These are phyloP conservation scores for Cyberlindnera americana DNA, from an alignment of 805 yeast species.

Conservation along the genomic window DNA sequence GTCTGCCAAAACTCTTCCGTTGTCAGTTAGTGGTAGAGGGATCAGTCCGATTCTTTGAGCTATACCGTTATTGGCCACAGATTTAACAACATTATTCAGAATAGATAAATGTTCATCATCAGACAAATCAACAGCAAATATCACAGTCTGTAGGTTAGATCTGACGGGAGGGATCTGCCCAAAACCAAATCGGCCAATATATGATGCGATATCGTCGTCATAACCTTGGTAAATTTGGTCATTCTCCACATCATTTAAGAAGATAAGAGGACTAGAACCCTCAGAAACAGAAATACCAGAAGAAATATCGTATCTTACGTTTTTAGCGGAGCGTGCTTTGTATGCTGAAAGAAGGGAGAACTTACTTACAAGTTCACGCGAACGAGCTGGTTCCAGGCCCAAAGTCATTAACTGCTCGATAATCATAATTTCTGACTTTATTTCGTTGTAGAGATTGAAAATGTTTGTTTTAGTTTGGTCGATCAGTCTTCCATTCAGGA, in stretches of 20 bases:
- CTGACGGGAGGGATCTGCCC: slow-evolving; percentile 67
- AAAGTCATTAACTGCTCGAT: slow-evolving; percentile 29
- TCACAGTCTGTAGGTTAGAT: slow-evolving; percentile 72
- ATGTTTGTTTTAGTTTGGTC: slow-evolving; percentile 42
- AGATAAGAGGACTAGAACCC: slow-evolving; percentile 47
- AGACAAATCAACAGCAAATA: slow-evolving; percentile 64
- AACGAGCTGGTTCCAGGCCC: slow-evolving; percentile 31
- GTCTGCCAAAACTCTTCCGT: slow-evolving; percentile 20
- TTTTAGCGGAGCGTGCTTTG: slow-evolving; percentile 16
- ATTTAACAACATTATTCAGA: slow-evolving; percentile 45
- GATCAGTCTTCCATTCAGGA: slow-evolving; percentile 66
- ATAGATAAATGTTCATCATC: slow-evolving; percentile 48
- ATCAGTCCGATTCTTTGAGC: slow-evolving; percentile 82
- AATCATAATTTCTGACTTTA: slow-evolving; percentile 36
- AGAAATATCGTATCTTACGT: slow-evolving; percentile 28
- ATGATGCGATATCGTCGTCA: slow-evolving; percentile 42
- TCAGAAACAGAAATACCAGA: background rate
- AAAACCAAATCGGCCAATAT: slow-evolving; percentile 41
- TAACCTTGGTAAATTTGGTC: slow-evolving; percentile 53
- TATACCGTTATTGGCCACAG: slow-evolving; percentile 51
- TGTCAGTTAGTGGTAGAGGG: slow-evolving; percentile 43
- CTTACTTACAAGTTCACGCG: slow-evolving; percentile 37
- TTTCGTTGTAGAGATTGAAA: slow-evolving; percentile 36
- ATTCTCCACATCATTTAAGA: slow-evolving; percentile 71
- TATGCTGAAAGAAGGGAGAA: slow-evolving; percentile 33